Evolutionary conservation across 768 basidiomycete genomes (phyloP), one percentile per base, ranked within the genome.

Genomic region (Kwoniella dendrophila): DNA sequence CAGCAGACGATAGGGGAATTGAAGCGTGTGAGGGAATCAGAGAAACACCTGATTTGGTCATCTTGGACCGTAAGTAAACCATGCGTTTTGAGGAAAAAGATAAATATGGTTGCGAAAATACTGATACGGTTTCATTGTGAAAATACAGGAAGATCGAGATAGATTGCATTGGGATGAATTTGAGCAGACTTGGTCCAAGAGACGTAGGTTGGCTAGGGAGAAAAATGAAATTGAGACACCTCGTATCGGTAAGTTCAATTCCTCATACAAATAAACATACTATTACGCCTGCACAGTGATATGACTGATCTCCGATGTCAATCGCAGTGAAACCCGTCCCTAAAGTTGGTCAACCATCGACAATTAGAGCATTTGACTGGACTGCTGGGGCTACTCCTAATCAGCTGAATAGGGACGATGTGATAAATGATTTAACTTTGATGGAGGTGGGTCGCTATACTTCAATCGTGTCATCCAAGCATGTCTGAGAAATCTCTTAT

Each of bases 161-260:
- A 86, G 88, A 49, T 80, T 94, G 12, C 89, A 94, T 72, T 88
- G 85, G 1, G 87, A 89, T 14, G 90, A 95, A 87, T 88, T 94
- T 58, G 86, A 93, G 0, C 90, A 94, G 69, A 88, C 89, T 5
- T 93, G 90, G 76, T 83, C 89, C 66, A 95, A 95, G 78, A 83
- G 90, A 60, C 82, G 94, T 45, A 83, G 86, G 49, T 78, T 98
- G 34, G 93, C 95, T 73, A 82, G 95, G 67, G 92, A 96, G 65
- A 86, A 91, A 64, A 83, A 92, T 66, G 84, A 85, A 0, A 74
- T 87, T 12, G 93, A 97, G 76, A 83, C 92, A 62, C 88, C 89
- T 10, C 86, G 85, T 48, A 86, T 88, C 54, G 79, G 92, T 92
- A 70, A 49, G 78, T 56, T 11, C 34, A 26, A n/a, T 27, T 29